These are phyloP conservation scores for Hypomontagnella monticulosa DNA, from an alignment of 495 filamentous ascomycete species.

Conservation along the genomic window DNA sequence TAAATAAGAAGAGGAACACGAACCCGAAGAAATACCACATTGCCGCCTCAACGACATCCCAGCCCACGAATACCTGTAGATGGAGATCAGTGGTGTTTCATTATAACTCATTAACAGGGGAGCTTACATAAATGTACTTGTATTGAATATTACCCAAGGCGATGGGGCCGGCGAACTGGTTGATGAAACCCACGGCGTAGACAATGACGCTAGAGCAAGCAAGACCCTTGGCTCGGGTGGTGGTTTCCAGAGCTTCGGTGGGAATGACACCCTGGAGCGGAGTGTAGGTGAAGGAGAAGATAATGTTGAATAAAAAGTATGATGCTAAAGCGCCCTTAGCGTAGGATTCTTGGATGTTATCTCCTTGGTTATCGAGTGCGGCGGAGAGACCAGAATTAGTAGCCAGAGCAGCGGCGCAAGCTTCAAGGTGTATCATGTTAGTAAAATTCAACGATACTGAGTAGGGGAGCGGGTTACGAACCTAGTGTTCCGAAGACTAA, in stretches of 20 bases:
- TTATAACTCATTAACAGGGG: neutral
- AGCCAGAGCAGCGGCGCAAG: slow-evolving; percentile 60
- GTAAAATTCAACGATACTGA: neutral
- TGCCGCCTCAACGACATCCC: slow-evolving; percentile 56
- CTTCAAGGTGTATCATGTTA: slow-evolving; percentile 27
- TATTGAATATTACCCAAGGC: slow-evolving; percentile 58
- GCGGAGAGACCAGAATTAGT: slow-evolving; percentile 58
- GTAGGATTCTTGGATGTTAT: slow-evolving; percentile 49
- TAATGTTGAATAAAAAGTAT: slow-evolving; percentile 68
- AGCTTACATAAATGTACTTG: slow-evolving; percentile 57
- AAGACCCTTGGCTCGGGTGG: slow-evolving; percentile 61
- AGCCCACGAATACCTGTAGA: slow-evolving; percentile 53
- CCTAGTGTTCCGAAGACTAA: slow-evolving; percentile 54
- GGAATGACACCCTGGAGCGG: slow-evolving; percentile 69
- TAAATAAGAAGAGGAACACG: slow-evolving; percentile 29
- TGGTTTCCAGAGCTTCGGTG: slow-evolving; percentile 62
- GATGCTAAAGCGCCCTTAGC: slow-evolving; percentile 56
- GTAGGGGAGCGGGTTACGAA: slow-evolving; percentile 15
- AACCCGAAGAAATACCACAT: slow-evolving; percentile 61
- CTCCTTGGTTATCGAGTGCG: slow-evolving; percentile 52
- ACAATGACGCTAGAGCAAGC: slow-evolving; percentile 57
- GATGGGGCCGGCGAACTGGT: slow-evolving; percentile 61
- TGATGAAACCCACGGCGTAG: slow-evolving; percentile 60
- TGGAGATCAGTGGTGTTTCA: neutral
- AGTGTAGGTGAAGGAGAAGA: slow-evolving; percentile 69